phyloP scores from a whole-genome alignment of 208 protist genomes.

The Wallacemonas sp. region DNA sequence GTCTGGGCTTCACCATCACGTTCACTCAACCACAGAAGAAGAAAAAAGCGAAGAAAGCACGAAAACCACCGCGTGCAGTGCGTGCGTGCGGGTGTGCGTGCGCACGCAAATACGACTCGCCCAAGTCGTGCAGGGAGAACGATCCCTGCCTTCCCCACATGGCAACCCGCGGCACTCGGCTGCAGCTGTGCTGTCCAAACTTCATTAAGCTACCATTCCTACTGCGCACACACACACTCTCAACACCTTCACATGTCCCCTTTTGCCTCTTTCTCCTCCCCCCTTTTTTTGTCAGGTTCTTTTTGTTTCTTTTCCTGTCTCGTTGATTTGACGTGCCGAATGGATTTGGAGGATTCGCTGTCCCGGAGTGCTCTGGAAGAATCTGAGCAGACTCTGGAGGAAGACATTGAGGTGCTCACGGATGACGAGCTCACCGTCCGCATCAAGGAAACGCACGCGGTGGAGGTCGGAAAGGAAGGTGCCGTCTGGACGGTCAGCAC shows the following conservation, averaged over 20 bases:
- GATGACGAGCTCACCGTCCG: slow-evolving; percentile 24
- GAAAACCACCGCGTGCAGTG: too few species aligned
- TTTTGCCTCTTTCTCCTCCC: slow-evolving; percentile 8
- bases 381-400: slow-evolving; percentile 9
- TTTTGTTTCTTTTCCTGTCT: slow-evolving; percentile 16
- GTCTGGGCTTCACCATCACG: background rate
- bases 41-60: too few species aligned
- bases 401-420: slow-evolving; percentile 22
- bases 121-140: too few species aligned
- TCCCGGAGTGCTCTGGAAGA: background rate
- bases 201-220: too few species aligned
- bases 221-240: background rate
- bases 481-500: slow-evolving; percentile 85
- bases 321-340: slow-evolving; percentile 8
- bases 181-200: too few species aligned
- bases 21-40: background rate
- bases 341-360: slow-evolving; percentile 2
- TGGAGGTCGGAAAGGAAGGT: slow-evolving; percentile 36
- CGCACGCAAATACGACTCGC: too few species aligned
- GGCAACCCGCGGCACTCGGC: too few species aligned
- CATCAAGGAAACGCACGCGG: slow-evolving; percentile 19
- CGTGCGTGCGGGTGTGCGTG: background rate
- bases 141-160: too few species aligned
- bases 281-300: slow-evolving; percentile 11
- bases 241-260: slow-evolving; percentile 1